Conservation (phyloP, 768 basidiomycete genomes). For the Nevesoporus exiguus region DNA sequence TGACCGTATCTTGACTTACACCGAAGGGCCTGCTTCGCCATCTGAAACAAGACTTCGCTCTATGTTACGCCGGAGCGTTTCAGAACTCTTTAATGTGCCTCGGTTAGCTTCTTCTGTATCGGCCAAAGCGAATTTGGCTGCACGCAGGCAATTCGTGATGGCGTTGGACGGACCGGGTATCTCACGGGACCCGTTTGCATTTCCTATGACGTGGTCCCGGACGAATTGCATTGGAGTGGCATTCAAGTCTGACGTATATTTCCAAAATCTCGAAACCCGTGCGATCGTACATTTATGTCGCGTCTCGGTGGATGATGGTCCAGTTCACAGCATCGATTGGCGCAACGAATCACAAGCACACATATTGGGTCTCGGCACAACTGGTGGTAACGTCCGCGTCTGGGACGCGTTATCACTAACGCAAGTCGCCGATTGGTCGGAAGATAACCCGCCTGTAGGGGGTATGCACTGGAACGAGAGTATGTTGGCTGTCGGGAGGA, state of each 20-base stretch:
- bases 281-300: conserved; percentile 50
- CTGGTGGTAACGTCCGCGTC: conserved; percentile 46
- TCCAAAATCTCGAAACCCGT: conserved; percentile 57
- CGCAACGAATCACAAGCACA: conserved; percentile 38
- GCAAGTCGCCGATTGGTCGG: conserved; percentile 34
- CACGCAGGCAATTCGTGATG: conserved; percentile 51
- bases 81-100: conserved; percentile 44
- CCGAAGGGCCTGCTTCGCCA: conserved; percentile 35
- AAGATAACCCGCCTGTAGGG: conserved; percentile 34
- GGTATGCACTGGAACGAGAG: conserved; percentile 40
- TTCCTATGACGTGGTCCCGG: conserved; percentile 59
- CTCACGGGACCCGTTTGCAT: conserved; percentile 49
- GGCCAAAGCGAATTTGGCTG: conserved; percentile 54
- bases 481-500: conserved; percentile 38
- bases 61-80: conserved; percentile 51
- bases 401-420: conserved; percentile 45
- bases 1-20: conserved; percentile 52
- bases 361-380: conserved; percentile 51
- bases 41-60: conserved; percentile 42
- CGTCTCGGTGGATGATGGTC: conserved; percentile 33
- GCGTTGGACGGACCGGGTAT: conserved; percentile 67
- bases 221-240: conserved; percentile 61
- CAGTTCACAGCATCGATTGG: conserved; percentile 52
- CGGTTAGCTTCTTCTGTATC: conserved; percentile 39
- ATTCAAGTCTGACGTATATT: conserved; percentile 56